Conservation (phyloP, 768 basidiomycete genomes). For the Suillus subaureus region DNA sequence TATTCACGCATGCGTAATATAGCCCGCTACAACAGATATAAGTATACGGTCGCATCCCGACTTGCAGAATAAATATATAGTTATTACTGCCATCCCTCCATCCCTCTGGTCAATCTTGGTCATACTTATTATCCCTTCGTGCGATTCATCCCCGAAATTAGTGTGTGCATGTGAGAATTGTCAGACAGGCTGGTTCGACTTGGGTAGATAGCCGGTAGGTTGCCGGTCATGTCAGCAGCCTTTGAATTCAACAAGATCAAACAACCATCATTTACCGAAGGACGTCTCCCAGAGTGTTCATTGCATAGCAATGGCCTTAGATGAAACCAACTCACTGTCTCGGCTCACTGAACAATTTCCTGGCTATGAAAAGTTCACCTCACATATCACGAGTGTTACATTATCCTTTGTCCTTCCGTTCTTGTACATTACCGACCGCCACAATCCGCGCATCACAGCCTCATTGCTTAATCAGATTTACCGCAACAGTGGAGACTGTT, state of each 20-base stretch:
- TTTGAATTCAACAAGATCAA: constrained; percentile 20
- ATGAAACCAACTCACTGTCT: constrained; percentile 17
- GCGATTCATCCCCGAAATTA: background rate
- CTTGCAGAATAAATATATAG: background rate
- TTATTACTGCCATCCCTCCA: too few relatives aligned
- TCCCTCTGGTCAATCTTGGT: background rate
- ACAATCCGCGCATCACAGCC: constrained; percentile 48
- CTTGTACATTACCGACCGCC: constrained; percentile 65
- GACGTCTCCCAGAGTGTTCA: background rate
- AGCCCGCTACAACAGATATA: background rate
- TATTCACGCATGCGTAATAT: background rate
- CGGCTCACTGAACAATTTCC: constrained; percentile 20
- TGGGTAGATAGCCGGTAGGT: background rate
- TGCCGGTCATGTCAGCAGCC: constrained; percentile 14
- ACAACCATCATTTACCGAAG: constrained; percentile 8
- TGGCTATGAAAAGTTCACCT: constrained; percentile 26
- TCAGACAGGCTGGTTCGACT: background rate
- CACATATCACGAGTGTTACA: constrained; percentile 32
- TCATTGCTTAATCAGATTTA: constrained; percentile 45
- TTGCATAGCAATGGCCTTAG: constrained; percentile 13
- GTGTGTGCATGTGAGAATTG: background rate
- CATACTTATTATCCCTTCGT: background rate
- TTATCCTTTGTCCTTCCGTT: constrained; percentile 56
- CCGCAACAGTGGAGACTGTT: constrained; percentile 21
- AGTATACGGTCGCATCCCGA: background rate